Conservation (phyloP, 345 rosid genomes). For the Pelargonium nanum region DNA sequence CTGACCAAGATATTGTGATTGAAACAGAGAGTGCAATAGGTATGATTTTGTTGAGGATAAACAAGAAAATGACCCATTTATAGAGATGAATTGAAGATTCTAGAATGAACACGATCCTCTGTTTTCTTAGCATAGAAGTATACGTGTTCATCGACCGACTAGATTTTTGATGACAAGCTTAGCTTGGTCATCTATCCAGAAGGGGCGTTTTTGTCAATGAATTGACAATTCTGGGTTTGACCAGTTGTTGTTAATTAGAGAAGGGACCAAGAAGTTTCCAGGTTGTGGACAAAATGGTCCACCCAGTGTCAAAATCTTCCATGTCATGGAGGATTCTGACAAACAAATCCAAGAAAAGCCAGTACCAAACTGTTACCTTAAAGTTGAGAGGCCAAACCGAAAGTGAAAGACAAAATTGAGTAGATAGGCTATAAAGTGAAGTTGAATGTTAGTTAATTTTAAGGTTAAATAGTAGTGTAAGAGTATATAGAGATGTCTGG, state of each 20-base stretch:
- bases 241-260: neutral
- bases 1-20: neutral
- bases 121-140: slow-evolving; percentile 12
- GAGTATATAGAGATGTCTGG: too few relatives aligned
- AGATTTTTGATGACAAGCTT: slow-evolving; percentile 3
- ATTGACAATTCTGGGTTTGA: slow-evolving; percentile 5
- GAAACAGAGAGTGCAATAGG: neutral
- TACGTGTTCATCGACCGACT: neutral
- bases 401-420: neutral
- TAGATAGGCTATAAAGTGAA: neutral
- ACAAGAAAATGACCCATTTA: neutral
- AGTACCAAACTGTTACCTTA: too few relatives aligned
- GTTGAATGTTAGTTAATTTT: neutral
- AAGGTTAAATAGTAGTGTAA: too few relatives aligned
- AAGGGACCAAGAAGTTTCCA: slow-evolving; percentile 12
- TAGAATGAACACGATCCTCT: slow-evolving; percentile 2
- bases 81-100: neutral
- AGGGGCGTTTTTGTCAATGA: neutral
- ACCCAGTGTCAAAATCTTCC: neutral
- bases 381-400: too few relatives aligned
- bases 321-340: neutral
- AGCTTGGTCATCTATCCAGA: slow-evolving; percentile 5
- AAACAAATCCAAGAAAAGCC: neutral
- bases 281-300: neutral
- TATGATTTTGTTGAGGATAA: neutral